These are phyloP conservation scores for Hypseocharis bilobata DNA, from an alignment of 441 rosid genomes.

Conservation along the genomic window DNA sequence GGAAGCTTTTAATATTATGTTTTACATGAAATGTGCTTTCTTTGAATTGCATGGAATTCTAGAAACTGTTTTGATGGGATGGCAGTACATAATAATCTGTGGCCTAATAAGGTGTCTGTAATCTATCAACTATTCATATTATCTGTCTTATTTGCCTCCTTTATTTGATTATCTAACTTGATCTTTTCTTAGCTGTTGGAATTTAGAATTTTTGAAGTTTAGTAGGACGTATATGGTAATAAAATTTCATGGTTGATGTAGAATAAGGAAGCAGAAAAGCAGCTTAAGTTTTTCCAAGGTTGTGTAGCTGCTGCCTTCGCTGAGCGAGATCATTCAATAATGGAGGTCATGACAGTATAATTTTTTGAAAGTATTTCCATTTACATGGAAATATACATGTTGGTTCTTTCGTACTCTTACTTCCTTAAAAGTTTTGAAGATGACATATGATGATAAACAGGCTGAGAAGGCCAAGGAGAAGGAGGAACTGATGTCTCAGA, in stretches of 20 bases:
- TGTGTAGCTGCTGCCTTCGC: conserved; percentile 97
- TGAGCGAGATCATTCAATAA: conserved; percentile 77
- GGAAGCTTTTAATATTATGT: no score
- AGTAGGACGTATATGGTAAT: no score
- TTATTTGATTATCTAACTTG: no score
- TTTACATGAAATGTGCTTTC: no score
- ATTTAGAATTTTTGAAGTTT: no score
- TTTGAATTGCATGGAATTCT: background rate
- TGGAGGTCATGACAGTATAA: conserved; percentile 55
- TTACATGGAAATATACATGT: background rate
- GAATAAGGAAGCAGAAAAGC: conserved; percentile 91
- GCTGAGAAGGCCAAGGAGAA: conserved; percentile 93
- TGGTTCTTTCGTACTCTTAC: conserved; percentile 2
- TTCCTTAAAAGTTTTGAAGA: conserved; percentile 11
- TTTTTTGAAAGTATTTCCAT: background rate
- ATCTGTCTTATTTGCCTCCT: no score
- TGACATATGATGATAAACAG: conserved; percentile 33
- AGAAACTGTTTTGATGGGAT: background rate
- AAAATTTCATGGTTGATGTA: conserved; percentile 19
- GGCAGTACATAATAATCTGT: no score
- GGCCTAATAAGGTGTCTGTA: no score
- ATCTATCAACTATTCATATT: no score
- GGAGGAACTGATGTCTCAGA: conserved; percentile 59
- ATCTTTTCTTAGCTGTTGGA: no score
- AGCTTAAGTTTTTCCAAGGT: conserved; percentile 86